phyloP scores from a whole-genome alignment of 306 rosid species.

The peach (Prunus persica) region Prunus_persica_NCBIv2 NC_034015.1:3905001-3905500 shows the following conservation, averaged over 20 bases:
- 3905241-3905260: background rate
- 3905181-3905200: background rate
- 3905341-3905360: background rate
- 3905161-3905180: background rate
- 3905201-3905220: background rate
- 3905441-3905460: background rate
- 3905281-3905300: background rate
- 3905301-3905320: background rate
- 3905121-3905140: background rate
- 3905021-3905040: background rate
- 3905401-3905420: background rate
- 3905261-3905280: slow-evolving; percentile 7
- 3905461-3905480: background rate
- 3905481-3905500: background rate
- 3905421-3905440: background rate
- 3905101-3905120: background rate
- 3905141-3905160: too few relatives aligned
- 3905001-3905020: background rate
- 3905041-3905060: background rate
- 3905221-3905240: background rate
- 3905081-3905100: background rate
- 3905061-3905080: background rate
- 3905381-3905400: background rate
- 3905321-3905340: background rate
- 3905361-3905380: background rate